Base-by-base conservation (phyloP, 257 asterid species). In the Salvia miltiorrhiza region DNA sequence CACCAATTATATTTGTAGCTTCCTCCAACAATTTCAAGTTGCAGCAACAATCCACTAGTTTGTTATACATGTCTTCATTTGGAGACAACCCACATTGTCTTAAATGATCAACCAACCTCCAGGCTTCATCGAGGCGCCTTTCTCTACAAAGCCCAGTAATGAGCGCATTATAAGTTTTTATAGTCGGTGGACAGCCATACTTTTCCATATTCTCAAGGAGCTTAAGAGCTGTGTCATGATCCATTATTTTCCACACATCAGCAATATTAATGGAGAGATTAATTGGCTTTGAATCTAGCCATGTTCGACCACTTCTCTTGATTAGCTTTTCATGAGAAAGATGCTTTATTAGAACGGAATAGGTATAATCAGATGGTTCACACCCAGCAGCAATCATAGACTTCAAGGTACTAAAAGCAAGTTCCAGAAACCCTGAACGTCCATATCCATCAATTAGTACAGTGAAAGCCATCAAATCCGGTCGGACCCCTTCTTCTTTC, bases 391-490 rank as follows among this genome's bases (percentile, higher is more conserved):
- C 80, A 63, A 81, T 69, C 96, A 90, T 82, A 57, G 80, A 78
- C 76, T 78, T 86, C 37, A 87, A 80, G 56, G 78, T 72, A 71
- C 74, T 76, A 80, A 87, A 84, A 52, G 90, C 86, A 32, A 58
- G 81, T 68, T 75, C 78, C 44, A 84, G 32, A 55, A 75, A 73
- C n/a, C 96, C 86, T 44, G 79, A 58, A 47, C 89, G 90, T 64
- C 93, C 95, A 76, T 84, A 87, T 32, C 95, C 90, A 78, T 90
- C 96, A 54, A 90, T 85, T 53, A 87, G 72, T 63, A 75, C 95
- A 26, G 93, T 87, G 75, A 76, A 90, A 9, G 86, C 76, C 80
- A 70, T 84, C 79, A 85, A 78, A 84, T 90, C 96, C 40, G 89
- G 89, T 48, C 23, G 54, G 28, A 85, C 69, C 9, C 84, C 89